phyloP scores from a whole-genome alignment of 2,329 filamentous ascomycete species.

The Aureobasidium mangrovei region DNA sequence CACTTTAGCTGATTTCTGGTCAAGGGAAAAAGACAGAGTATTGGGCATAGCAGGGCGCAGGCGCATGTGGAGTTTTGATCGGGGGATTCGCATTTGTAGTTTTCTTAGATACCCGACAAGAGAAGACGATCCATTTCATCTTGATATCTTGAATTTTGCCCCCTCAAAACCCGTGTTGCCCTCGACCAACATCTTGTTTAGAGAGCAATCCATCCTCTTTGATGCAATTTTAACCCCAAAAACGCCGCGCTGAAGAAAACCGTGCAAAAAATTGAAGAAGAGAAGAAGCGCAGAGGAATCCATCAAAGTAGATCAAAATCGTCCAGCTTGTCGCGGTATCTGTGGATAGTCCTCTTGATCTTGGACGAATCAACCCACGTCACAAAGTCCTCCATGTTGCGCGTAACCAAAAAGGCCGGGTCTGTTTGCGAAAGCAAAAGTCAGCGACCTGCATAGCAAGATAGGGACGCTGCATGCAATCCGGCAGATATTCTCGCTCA shows the following conservation, averaged over 20 bases:
- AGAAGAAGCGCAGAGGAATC: too few species aligned
- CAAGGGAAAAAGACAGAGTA: not conserved
- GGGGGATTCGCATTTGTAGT: not conserved
- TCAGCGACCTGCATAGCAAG: too few species aligned
- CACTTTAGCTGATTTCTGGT: slow-evolving; percentile 59
- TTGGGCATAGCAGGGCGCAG: not conserved
- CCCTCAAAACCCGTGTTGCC: not conserved
- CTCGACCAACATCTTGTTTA: not conserved
- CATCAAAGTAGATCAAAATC: slow-evolving; percentile 77
- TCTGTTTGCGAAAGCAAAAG: slow-evolving; percentile 37
- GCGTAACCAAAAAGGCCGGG: slow-evolving; percentile 77
- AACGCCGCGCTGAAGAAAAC: slow-evolving; percentile 14
- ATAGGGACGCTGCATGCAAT: not conserved
- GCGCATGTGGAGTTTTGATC: not conserved
- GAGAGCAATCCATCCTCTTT: not conserved
- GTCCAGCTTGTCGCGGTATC: slow-evolving; percentile 88
- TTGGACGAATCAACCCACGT: slow-evolving; percentile 95
- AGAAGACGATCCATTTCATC: slow-evolving; percentile 5
- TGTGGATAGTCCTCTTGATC: slow-evolving; percentile 93
- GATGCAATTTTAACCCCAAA: not conserved
- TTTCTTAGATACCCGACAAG: slow-evolving; percentile 13
- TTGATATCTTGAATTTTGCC: not conserved
- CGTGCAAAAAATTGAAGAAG: not conserved
- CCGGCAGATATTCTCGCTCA: not conserved
- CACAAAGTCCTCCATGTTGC: slow-evolving; percentile 90